A percentile compares a stretch with the other conserved stretches of the same genome.
Conservation (phyloP, 805 yeast genomes). For the Isabelozyma heimii region DNA sequence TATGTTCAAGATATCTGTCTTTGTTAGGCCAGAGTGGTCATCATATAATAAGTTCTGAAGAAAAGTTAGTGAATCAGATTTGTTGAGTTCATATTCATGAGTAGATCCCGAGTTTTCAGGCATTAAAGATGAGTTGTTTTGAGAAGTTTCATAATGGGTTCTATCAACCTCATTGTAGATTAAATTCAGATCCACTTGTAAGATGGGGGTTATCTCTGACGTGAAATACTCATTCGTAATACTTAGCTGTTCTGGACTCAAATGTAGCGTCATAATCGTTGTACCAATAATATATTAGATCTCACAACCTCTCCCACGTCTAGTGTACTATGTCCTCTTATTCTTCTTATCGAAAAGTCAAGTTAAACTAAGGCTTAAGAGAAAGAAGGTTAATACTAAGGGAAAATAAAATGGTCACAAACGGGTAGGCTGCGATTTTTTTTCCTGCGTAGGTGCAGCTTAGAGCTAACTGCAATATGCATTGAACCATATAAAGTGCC, state of each 20-base stretch:
- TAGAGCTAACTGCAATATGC: too few species aligned
- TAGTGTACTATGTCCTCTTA: too few species aligned
- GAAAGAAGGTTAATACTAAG: too few species aligned
- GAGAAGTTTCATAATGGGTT: background rate
- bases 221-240: background rate
- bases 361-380: too few species aligned
- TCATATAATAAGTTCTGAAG: conserved; percentile 39
- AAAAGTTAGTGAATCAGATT: conserved; percentile 40
- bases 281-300: too few species aligned
- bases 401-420: too few species aligned
- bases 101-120: background rate
- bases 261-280: background rate
- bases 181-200: background rate
- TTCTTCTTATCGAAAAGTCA: too few species aligned
- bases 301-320: too few species aligned
- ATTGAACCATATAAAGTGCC: too few species aligned
- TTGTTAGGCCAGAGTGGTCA: conserved; percentile 27
- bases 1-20: conserved; percentile 33
- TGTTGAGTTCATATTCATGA: conserved; percentile 36
- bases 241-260: background rate
- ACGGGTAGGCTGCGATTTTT: too few species aligned
- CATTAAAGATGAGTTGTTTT: background rate
- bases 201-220: background rate
- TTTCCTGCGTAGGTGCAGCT: too few species aligned
- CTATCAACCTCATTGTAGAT: background rate